Evolutionary conservation across 352 stramenopile genomes (phyloP).

Genomic region (Peronospora farinosa): DNA sequence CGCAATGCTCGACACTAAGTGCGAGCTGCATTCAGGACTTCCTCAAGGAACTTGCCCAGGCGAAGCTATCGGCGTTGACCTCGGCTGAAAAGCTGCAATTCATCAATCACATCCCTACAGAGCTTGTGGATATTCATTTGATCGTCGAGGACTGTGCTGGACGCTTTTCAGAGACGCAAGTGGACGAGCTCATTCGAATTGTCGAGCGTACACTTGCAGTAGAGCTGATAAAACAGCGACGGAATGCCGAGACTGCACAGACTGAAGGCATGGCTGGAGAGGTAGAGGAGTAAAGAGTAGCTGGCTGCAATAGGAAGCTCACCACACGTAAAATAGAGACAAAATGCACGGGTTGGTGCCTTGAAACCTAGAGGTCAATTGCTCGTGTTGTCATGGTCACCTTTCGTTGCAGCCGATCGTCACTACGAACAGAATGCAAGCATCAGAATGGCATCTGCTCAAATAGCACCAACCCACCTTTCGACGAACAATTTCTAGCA

Average conservation of each 20-base stretch:
- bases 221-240: constrained; percentile 26
- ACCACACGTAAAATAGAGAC: constrained; percentile 22
- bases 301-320: not conserved
- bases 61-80: constrained; percentile 42
- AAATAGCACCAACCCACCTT: constrained; percentile 9
- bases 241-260: constrained; percentile 29
- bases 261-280: constrained; percentile 15
- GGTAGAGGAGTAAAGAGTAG: constrained; percentile 13
- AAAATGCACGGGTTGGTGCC: constrained; percentile 4
- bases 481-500: constrained; percentile 13
- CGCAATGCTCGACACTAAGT: constrained; percentile 46
- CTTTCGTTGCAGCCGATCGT: constrained; percentile 8
- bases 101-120: constrained; percentile 75
- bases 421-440: constrained; percentile 31
- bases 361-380: constrained; percentile 13
- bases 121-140: constrained; percentile 80
- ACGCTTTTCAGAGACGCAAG: constrained; percentile 68
- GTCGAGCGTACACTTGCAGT: constrained; percentile 57
- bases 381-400: constrained; percentile 7
- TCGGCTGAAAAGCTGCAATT: constrained; percentile 78
- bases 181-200: constrained; percentile 67
- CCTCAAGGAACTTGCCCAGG: constrained; percentile 42
- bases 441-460: constrained; percentile 27
- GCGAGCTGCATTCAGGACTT: constrained; percentile 53
- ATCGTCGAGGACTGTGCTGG: constrained; percentile 80